Evolutionary conservation across 306 rosid genomes (phyloP).

Genomic region (Fragaria iinumae): DNA sequence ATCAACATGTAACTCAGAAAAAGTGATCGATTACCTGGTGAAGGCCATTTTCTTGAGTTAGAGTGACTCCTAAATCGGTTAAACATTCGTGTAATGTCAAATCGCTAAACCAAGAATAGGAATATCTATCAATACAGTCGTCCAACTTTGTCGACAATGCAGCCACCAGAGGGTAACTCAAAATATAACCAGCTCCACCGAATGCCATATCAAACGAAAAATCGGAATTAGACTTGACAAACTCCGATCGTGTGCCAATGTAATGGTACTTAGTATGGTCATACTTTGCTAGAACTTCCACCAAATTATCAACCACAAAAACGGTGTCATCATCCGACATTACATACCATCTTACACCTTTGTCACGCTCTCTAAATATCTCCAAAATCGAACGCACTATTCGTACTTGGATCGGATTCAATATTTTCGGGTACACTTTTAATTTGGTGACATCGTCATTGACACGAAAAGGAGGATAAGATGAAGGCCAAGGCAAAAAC

Average conservation of each 20-base stretch:
- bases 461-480: conserved; percentile 41
- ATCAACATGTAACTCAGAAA: no score
- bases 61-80: neutral
- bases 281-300: conserved; percentile 35
- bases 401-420: conserved; percentile 21
- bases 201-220: neutral
- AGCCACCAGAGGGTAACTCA: neutral
- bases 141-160: neutral
- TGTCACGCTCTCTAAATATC: conserved; percentile 30
- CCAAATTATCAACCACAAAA: conserved; percentile 40
- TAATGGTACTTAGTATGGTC: conserved; percentile 33
- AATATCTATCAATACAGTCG: neutral
- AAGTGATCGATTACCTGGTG: neutral
- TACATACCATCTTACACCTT: conserved; percentile 47
- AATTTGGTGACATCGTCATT: conserved; percentile 25
- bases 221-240: conserved; percentile 17
- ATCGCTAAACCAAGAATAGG: neutral
- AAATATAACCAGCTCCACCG: conserved; percentile 1
- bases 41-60: neutral
- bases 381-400: conserved; percentile 36
- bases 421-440: neutral
- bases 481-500: conserved; percentile 45
- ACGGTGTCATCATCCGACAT: conserved; percentile 51
- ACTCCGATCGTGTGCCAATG: conserved; percentile 45
- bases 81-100: neutral